phyloP scores from a whole-genome alignment of 2,329 filamentous ascomycete species.

The Verticillium longisporum region DNA sequence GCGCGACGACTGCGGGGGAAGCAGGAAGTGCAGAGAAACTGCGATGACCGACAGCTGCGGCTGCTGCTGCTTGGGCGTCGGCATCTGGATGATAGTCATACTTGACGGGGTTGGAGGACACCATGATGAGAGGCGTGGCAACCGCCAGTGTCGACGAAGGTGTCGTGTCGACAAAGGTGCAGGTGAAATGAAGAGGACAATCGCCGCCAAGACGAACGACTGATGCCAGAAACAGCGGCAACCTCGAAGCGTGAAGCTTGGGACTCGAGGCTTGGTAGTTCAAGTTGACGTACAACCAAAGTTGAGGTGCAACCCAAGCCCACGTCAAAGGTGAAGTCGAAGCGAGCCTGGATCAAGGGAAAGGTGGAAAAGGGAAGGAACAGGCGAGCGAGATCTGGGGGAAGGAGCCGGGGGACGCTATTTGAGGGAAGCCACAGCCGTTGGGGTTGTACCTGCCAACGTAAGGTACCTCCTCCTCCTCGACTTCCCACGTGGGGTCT shows the following conservation, averaged over 20 bases:
- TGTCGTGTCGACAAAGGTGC: background rate
- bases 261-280: background rate
- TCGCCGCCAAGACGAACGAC: background rate
- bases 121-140: background rate
- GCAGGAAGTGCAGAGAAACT: background rate
- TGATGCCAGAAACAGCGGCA: background rate
- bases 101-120: slow-evolving; percentile 1
- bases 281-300: no score
- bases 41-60: background rate
- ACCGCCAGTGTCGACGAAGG: background rate
- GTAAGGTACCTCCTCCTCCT: background rate
- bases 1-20: background rate
- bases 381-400: slow-evolving; percentile 3
- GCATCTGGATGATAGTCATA: background rate
- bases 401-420: background rate
- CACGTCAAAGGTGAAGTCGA: slow-evolving; percentile 7
- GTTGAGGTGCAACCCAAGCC: background rate
- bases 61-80: background rate
- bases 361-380: background rate
- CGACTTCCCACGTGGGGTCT: background rate
- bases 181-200: background rate
- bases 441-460: background rate
- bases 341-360: background rate
- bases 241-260: no score
- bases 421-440: background rate